These are phyloP conservation scores for Dactylellina parvicollis DNA, from an alignment of 2,329 filamentous ascomycete species.

Conservation along the genomic window DNA sequence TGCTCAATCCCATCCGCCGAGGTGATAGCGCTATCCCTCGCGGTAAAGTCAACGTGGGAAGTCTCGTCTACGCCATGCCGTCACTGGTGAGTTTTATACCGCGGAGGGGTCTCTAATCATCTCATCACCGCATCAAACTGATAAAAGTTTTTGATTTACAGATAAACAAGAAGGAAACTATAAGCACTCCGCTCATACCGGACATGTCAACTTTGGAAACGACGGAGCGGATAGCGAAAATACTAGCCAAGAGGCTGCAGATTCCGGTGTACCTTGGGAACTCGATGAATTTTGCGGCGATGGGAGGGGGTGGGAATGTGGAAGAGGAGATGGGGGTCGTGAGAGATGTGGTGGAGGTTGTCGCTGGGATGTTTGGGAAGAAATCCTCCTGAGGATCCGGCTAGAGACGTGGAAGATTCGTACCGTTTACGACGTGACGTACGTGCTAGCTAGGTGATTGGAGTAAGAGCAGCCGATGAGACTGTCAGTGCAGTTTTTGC, in stretches of 20 bases:
- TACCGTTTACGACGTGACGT: not conserved
- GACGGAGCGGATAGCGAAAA: slow-evolving; percentile 81
- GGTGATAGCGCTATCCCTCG: slow-evolving; percentile 56
- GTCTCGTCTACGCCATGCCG: slow-evolving; percentile 92
- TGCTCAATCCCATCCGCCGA: slow-evolving; percentile 30
- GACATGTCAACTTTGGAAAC: slow-evolving; percentile 84
- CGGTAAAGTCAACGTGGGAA: slow-evolving; percentile 73
- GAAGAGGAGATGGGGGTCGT: slow-evolving; percentile 91
- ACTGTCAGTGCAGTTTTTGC: no score
- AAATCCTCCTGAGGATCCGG: not conserved
- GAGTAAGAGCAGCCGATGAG: no score
- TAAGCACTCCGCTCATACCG: slow-evolving; percentile 82
- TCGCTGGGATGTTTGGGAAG: slow-evolving; percentile 62
- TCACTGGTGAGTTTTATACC: slow-evolving; percentile 70
- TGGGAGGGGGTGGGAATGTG: slow-evolving; percentile 79
- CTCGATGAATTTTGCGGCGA: slow-evolving; percentile 79
- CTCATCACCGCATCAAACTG: not conserved
- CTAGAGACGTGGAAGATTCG: not conserved
- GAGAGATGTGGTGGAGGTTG: slow-evolving; percentile 71
- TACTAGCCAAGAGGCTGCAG: slow-evolving; percentile 76
- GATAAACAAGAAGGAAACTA: slow-evolving; percentile 67
- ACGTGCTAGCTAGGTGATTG: no score
- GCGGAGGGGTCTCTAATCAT: not conserved
- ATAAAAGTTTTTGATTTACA: slow-evolving; percentile 18
- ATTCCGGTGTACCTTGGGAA: slow-evolving; percentile 90